phyloP scores from a whole-genome alignment of 495 filamentous ascomycete genomes.

The Penicillium parvum region DNA sequence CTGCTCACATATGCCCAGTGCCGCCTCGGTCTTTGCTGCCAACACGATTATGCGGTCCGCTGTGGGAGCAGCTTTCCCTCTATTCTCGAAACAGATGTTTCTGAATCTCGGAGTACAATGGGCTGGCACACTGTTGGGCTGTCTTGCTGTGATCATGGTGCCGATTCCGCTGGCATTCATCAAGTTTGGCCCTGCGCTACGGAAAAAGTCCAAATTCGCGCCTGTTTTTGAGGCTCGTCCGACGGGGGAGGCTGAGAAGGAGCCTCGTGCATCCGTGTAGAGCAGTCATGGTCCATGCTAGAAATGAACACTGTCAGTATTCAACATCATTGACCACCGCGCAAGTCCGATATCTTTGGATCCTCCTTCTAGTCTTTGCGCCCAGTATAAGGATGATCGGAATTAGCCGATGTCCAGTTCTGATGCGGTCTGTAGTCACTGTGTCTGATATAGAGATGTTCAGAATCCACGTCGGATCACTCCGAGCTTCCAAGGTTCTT shows the following conservation, averaged over 20 bases:
- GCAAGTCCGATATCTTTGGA: background rate
- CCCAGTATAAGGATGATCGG: too few relatives aligned
- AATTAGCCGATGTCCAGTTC: too few relatives aligned
- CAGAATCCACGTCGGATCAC: constrained; percentile 1
- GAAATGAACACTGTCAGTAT: too few relatives aligned
- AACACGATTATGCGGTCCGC: constrained; percentile 83
- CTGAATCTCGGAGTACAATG: constrained; percentile 70
- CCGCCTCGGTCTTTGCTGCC: constrained; percentile 87
- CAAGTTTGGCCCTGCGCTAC: constrained; percentile 28
- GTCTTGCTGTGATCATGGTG: constrained; percentile 62
- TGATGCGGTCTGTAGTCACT: too few relatives aligned
- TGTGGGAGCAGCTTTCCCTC: constrained; percentile 73
- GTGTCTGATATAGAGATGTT: too few relatives aligned
- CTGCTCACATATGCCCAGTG: constrained; percentile 34
- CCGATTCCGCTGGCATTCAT: constrained; percentile 60
- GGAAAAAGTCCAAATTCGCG: constrained; percentile 36
- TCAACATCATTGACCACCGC: too few relatives aligned
- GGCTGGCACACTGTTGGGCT: constrained; percentile 73
- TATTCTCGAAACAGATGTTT: constrained; percentile 81
- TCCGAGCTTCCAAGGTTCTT: constrained; percentile 5
- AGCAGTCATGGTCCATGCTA: too few relatives aligned
- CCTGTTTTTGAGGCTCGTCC: constrained; percentile 6
- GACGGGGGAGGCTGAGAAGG: background rate
- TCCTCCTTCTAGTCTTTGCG: too few relatives aligned
- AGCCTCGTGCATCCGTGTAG: constrained; percentile 8